Evolutionary conservation across 2,329 filamentous ascomycete genomes (phyloP), one percentile per base, ranked within the genome.

Genomic region (Apiospora saccharicola): DNA sequence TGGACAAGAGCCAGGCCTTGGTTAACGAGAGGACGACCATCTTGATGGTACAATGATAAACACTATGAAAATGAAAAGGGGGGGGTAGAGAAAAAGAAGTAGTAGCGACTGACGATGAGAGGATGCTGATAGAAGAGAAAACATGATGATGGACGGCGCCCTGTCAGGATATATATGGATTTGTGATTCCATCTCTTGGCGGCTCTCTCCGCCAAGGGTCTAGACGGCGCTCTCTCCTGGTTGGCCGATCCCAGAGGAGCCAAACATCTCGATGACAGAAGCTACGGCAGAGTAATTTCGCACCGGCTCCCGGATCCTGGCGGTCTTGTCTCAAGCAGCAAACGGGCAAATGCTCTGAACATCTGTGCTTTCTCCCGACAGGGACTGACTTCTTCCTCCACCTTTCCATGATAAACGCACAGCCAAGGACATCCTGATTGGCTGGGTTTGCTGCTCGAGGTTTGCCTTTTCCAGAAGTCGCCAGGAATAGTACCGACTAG

Each of bases 21-120:
- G 57, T 64, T 41, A 64, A 10, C 57, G 57, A 64, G 19, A 24
- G 57, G 57, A 64, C 57, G 57, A 64, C 57, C 57, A 64, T 64
- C 6, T 64, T 64, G 19, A 64, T 64, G 57, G 57, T 24, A 24
- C 57, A 24, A 64, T 41, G 22, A 41, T 41, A 41, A 8, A 41
- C 22, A 64, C 34, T 37, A 19, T 41, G 26, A 24, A 30, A 64
- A 41, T 8, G 19, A 64, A 12, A 14, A n/a, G 19, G 41, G 30
- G 22, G n/a, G 10, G 37, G 37, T 37, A 22, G 53, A 64, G 41
- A 64, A 37, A 64, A 64, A 37, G 8, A 64, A 64, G 19, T 22
- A 7, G 57, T 41, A 64, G 34, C 57, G 57, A 64, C 34, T 5
- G 57, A 64, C 57, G 8, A 7, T 41, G 57, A 24, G 19, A 41